phyloP scores from a whole-genome alignment of 75 land plant genomes.

The Selaginella tamariscina region DNA sequence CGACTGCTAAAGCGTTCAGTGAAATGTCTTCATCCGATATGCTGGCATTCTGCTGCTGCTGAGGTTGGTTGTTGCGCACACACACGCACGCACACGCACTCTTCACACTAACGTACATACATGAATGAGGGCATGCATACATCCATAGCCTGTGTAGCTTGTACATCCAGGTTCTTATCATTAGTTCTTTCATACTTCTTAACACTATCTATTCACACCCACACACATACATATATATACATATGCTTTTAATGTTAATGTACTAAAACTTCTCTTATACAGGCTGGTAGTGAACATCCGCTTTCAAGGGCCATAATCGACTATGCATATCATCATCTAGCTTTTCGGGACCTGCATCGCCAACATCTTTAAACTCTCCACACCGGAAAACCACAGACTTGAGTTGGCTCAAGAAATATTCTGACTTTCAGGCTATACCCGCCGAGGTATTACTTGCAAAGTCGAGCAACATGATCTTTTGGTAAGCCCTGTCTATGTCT shows the following conservation, averaged over 20 bases:
- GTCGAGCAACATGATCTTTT: conserved; percentile 48
- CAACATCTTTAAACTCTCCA: conserved; percentile 16
- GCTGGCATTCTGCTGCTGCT: conserved; percentile 9
- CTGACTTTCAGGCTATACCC: conserved; percentile 59
- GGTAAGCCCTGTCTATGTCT: conserved; percentile 36
- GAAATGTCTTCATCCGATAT: conserved; percentile 16
- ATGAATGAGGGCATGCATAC: neutral
- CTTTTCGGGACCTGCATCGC: conserved; percentile 29
- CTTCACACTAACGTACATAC: neutral
- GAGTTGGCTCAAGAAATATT: conserved; percentile 46
- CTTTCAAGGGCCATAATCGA: conserved; percentile 69
- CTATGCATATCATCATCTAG: conserved; percentile 58
- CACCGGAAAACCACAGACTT: conserved; percentile 16
- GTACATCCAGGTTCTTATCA: neutral
- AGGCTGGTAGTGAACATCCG: conserved; percentile 96
- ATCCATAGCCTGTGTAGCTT: neutral
- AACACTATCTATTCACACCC: neutral
- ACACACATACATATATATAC: neutral
- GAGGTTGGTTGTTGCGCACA: no score
- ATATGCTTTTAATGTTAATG: neutral
- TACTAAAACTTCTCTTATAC: neutral
- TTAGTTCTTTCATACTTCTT: neutral
- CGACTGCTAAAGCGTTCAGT: conserved; percentile 44
- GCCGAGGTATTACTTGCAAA: conserved; percentile 62
- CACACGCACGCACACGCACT: no score